Percentiles rank a stretch among this genome's conserved stretches.
Conservation (phyloP, 768 basidiomycete genomes). For the Clavulina sp. region DNA sequence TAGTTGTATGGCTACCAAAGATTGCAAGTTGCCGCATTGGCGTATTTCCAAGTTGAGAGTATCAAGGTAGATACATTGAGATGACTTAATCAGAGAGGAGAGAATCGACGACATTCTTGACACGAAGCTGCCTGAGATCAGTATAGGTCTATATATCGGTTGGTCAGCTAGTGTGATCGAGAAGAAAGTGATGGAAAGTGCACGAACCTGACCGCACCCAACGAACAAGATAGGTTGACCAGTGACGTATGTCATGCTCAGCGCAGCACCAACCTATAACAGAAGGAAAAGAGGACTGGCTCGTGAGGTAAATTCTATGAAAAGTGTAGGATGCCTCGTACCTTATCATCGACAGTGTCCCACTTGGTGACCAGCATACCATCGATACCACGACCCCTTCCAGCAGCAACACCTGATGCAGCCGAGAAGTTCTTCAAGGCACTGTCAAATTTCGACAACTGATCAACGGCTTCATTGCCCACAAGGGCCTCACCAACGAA, state of each 20-base stretch:
- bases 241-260: slow-evolving; percentile 98
- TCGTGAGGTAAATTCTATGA: not conserved
- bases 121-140: slow-evolving; percentile 78
- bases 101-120: slow-evolving; percentile 85
- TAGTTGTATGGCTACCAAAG: no score
- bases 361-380: slow-evolving; percentile 98
- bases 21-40: no score
- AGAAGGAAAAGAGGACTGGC: not conserved
- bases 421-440: slow-evolving; percentile 84
- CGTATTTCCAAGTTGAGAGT: no score
- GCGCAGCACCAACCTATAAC: slow-evolving; percentile 79
- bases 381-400: slow-evolving; percentile 81
- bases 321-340: slow-evolving; percentile 18
- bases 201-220: slow-evolving; percentile 81
- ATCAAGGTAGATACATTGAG: not conserved
- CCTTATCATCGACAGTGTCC: slow-evolving; percentile 97
- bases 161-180: not conserved
- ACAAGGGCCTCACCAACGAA: slow-evolving; percentile 98
- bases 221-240: slow-evolving; percentile 98
- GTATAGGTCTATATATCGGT: slow-evolving; percentile 66
- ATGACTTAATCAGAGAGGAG: slow-evolving; percentile 51
- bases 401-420: slow-evolving; percentile 29
- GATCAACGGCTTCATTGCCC: slow-evolving; percentile 97
- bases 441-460: slow-evolving; percentile 90
- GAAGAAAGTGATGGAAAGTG: not conserved